A percentile compares a stretch with the other conserved stretches of the same genome.
These are phyloP conservation scores for Rosa lucieae DNA, from an alignment of 306 rosid species.

Conservation along the genomic window DNA sequence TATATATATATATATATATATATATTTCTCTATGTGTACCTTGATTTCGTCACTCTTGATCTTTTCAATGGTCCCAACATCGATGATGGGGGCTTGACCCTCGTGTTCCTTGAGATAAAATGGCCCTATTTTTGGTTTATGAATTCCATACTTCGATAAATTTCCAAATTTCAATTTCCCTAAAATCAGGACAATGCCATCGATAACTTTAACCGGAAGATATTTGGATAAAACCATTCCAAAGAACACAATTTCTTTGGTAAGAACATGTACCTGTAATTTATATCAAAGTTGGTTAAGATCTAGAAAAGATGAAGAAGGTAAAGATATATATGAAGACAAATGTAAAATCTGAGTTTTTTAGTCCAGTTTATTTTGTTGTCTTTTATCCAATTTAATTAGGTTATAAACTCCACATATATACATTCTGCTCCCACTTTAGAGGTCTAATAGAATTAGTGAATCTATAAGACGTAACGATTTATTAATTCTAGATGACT, in stretches of 20 bases:
- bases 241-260: conserved; percentile 29
- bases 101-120: conserved; percentile 31
- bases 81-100: conserved; percentile 47
- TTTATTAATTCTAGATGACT: neutral
- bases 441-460: too few species aligned
- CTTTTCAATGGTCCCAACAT: conserved; percentile 47
- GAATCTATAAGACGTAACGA: too few species aligned
- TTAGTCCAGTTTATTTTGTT: neutral
- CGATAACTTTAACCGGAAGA: conserved; percentile 31
- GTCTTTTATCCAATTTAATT: too few species aligned
- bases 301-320: neutral
- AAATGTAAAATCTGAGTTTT: neutral
- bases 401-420: too few species aligned
- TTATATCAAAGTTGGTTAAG: neutral
- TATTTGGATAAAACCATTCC: conserved; percentile 37
- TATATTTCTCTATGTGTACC: conserved; percentile 23
- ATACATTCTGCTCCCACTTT: too few species aligned
- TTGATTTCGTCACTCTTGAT: conserved; percentile 39
- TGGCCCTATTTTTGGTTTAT: conserved; percentile 43
- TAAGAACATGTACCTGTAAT: conserved; percentile 47
- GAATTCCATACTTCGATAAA: conserved; percentile 37
- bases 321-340: neutral
- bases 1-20: neutral
- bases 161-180: conserved; percentile 30
- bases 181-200: neutral